Conservation (phyloP, 164 flowering plant genomes). For the Aristolochia contorta region DNA sequence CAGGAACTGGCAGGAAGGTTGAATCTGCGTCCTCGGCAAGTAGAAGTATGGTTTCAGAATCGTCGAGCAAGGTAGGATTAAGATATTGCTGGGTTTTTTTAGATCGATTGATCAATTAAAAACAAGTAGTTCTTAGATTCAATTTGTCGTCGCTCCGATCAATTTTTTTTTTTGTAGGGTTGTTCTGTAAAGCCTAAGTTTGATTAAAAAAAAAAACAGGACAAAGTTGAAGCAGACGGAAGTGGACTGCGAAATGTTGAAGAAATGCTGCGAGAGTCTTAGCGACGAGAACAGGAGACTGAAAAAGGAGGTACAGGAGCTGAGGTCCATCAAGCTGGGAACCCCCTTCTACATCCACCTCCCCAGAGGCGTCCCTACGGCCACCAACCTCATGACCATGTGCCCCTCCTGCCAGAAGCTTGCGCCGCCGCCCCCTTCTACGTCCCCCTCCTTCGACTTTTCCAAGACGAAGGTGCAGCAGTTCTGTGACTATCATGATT, state of each 20-base stretch:
- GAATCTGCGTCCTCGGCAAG: slow-evolving; percentile 66
- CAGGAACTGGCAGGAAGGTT: slow-evolving; percentile 49
- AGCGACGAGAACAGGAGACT: slow-evolving; percentile 39
- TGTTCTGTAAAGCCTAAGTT: too few relatives aligned
- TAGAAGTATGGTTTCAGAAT: slow-evolving; percentile 96
- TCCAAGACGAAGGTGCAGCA: too few relatives aligned
- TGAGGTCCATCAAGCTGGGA: slow-evolving; percentile 16
- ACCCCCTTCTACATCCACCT: slow-evolving; percentile 15
- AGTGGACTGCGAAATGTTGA: slow-evolving; percentile 28
- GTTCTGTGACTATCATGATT: too few relatives aligned
- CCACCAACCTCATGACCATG: slow-evolving; percentile 10
- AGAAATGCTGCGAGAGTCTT: slow-evolving; percentile 38
- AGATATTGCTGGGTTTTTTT: too few relatives aligned
- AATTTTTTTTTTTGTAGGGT: too few relatives aligned
- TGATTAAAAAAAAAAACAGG: too few relatives aligned
- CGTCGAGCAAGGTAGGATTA: slow-evolving; percentile 68
- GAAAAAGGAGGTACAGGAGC: slow-evolving; percentile 47
- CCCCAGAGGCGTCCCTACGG: slow-evolving; percentile 3
- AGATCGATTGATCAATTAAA: too few relatives aligned
- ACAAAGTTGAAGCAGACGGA: slow-evolving; percentile 43
- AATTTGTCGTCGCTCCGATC: too few relatives aligned
- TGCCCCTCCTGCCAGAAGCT: slow-evolving; percentile 24
- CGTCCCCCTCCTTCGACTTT: not conserved
- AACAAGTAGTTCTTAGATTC: too few relatives aligned
- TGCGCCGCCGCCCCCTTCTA: not conserved